Evolutionary conservation across 805 yeast species (phyloP), one percentile per base, ranked within the genome.

Genomic region (Candida sonorensis): DNA sequence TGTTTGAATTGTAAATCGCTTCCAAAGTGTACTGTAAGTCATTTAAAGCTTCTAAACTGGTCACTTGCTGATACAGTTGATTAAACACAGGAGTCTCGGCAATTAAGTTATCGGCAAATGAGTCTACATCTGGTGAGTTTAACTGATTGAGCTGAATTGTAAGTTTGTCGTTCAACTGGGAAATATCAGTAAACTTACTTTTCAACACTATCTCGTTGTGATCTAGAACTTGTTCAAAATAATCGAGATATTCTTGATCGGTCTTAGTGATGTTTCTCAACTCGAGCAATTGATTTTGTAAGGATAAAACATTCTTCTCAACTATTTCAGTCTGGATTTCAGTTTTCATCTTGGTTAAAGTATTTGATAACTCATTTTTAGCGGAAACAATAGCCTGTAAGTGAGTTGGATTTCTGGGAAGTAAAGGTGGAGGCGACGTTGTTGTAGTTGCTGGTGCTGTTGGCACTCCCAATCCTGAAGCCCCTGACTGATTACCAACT

Each of bases 11-110:
- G 37, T 69, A 72, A 4, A 74, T 67, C 14, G 76, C 72, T 5
- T 73, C 70, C 8, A 87, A 60, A 9, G 75, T 65, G 35, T 70
- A 65, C 10, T 72, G 48, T 1, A 88, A 64, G 49, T 88, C 95
- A 19, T 71, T 70, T n/a, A 78, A 67, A 1, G 94, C 83, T 38
- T 69, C 66, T 32, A 81, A 83, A 24, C 74, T 78, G 13, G 87
- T 69, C 1, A 74, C 72, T 1, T 80, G 59, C 14, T 70, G 70
- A 48, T 81, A 79, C 10, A 81, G 51, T 51, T 84, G 94, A 35
- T 71, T 67, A 34, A 69, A 64, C 1, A 69, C 77, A 0, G 63
- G 59, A 1, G 75, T 69, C 34, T 72, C 77, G 0, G 77, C 73
- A 22, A 62, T 57, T 1, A 75, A 57, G 3, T 67, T 41, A 9